These are phyloP conservation scores for Hypoxylon lenormandii DNA, from an alignment of 495 filamentous ascomycete genomes.

Conservation along the genomic window DNA sequence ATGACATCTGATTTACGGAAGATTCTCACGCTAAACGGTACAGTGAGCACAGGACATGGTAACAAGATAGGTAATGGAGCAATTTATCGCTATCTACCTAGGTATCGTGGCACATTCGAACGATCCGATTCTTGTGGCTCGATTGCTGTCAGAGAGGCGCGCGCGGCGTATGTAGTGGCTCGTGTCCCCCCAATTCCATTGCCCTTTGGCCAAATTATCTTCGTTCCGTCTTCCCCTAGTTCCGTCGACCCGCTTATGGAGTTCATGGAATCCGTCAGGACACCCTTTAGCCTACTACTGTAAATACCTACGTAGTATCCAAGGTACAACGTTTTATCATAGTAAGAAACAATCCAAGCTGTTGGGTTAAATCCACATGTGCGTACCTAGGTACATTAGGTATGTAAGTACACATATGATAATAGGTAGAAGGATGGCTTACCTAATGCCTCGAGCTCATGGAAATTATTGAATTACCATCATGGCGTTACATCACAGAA, in stretches of 20 bases:
- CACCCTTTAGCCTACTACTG: slow-evolving; percentile 40
- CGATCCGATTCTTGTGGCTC: slow-evolving; percentile 41
- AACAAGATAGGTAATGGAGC: slow-evolving; percentile 12
- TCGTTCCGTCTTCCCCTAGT: slow-evolving; percentile 50
- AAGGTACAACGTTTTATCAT: slow-evolving; percentile 10
- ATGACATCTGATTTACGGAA: slow-evolving; percentile 10
- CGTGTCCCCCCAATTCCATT: slow-evolving; percentile 39
- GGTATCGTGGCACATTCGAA: slow-evolving; percentile 17
- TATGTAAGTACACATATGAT: slow-evolving; percentile 2
- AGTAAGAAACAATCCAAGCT: background rate
- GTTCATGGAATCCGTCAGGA: slow-evolving; percentile 34
- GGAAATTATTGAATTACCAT: slow-evolving; percentile 31
- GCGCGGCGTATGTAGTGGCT: slow-evolving; percentile 26
- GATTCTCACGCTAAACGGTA: slow-evolving; percentile 14
- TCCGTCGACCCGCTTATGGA: slow-evolving; percentile 48
- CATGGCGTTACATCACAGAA: slow-evolving; percentile 40
- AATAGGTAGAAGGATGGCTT: slow-evolving; percentile 14
- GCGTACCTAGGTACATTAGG: background rate
- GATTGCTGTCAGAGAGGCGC: slow-evolving; percentile 40
- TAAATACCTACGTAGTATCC: slow-evolving; percentile 19
- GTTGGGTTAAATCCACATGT: background rate
- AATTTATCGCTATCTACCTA: slow-evolving; percentile 6
- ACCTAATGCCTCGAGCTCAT: slow-evolving; percentile 25
- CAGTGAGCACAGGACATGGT: slow-evolving; percentile 1
- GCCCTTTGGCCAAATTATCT: slow-evolving; percentile 38